A percentile compares a stretch with the other conserved stretches of the same genome.
These are phyloP conservation scores for Vitis amurensis DNA, from an alignment of 164 flowering plant species.

Conservation along the genomic window DNA sequence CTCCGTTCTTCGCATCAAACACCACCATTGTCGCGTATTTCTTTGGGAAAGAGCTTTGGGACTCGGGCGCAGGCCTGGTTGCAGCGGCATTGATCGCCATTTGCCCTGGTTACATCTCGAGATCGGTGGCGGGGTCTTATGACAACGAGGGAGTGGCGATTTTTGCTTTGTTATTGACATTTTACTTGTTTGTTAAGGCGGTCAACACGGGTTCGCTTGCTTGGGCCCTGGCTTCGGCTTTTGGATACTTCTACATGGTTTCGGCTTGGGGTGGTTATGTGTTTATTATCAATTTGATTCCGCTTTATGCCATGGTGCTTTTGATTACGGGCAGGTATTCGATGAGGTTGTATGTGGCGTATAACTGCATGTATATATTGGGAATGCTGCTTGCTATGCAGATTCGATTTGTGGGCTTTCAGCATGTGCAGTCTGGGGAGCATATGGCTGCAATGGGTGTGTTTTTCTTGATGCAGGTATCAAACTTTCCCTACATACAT, in stretches of 20 bases:
- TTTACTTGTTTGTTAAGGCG: slow-evolving; percentile 89
- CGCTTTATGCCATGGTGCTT: slow-evolving; percentile 86
- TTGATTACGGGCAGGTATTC: slow-evolving; percentile 91
- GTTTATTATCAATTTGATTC: slow-evolving; percentile 88
- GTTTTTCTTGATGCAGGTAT: slow-evolving; percentile 92
- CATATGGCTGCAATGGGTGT: slow-evolving; percentile 99
- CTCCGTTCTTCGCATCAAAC: slow-evolving; percentile 94
- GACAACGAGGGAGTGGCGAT: slow-evolving; percentile 97
- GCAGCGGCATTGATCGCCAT: slow-evolving; percentile 93
- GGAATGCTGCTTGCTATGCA: slow-evolving; percentile 99
- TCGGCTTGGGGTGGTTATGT: slow-evolving; percentile 99
- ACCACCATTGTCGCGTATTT: slow-evolving; percentile 93
- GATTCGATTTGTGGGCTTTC: slow-evolving; percentile 98
- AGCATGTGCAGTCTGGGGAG: slow-evolving; percentile 98
- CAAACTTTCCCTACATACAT: background rate
- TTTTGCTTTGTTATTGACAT: slow-evolving; percentile 82
- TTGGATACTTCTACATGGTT: slow-evolving; percentile 96
- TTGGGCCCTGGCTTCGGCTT: slow-evolving; percentile 91
- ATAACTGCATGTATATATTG: slow-evolving; percentile 81
- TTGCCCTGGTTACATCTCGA: slow-evolving; percentile 93
- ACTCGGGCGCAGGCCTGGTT: slow-evolving; percentile 88
- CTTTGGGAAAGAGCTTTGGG: slow-evolving; percentile 96
- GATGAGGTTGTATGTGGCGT: slow-evolving; percentile 90
- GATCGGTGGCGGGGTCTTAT: slow-evolving; percentile 95
- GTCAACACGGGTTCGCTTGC: slow-evolving; percentile 92